Conservation (phyloP, 345 rosid species). For the Microthlaspi erraticum region DNA sequence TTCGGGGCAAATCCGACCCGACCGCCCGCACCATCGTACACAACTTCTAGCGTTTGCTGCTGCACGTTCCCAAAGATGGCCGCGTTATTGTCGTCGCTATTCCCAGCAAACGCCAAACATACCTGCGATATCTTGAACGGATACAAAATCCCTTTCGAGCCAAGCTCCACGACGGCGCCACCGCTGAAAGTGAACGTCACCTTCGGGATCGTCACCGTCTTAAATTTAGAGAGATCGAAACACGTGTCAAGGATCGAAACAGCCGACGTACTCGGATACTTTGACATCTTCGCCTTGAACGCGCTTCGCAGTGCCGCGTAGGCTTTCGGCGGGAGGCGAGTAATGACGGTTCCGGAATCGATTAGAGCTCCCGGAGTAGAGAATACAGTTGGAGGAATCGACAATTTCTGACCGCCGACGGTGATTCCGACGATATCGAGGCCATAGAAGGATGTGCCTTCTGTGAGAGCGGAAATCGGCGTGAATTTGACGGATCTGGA, state of each 20-base stretch:
- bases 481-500: slow-evolving; percentile 62
- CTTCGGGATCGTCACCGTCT: slow-evolving; percentile 50
- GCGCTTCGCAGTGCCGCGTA: slow-evolving; percentile 56
- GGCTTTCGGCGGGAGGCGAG: slow-evolving; percentile 70
- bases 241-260: slow-evolving; percentile 81
- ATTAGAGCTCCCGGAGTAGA: slow-evolving; percentile 61
- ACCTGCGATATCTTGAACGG: slow-evolving; percentile 53
- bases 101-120: slow-evolving; percentile 83
- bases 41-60: slow-evolving; percentile 73
- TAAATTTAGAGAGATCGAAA: slow-evolving; percentile 57
- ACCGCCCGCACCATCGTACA: slow-evolving; percentile 64
- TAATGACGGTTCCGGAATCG: slow-evolving; percentile 90
- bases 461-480: slow-evolving; percentile 51
- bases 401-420: slow-evolving; percentile 57
- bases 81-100: slow-evolving; percentile 53
- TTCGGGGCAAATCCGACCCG: slow-evolving; percentile 70
- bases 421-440: slow-evolving; percentile 59
- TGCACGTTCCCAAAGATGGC: slow-evolving; percentile 76
- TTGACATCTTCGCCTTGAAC: slow-evolving; percentile 58
- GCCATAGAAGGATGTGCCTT: slow-evolving; percentile 63
- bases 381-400: slow-evolving; percentile 58
- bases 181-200: slow-evolving; percentile 59
- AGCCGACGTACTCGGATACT: slow-evolving; percentile 61
- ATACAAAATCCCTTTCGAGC: slow-evolving; percentile 54
- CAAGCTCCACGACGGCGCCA: slow-evolving; percentile 53